These are phyloP conservation scores for Amanita thiersii DNA, from an alignment of 768 basidiomycete species.

Conservation along the genomic window DNA sequence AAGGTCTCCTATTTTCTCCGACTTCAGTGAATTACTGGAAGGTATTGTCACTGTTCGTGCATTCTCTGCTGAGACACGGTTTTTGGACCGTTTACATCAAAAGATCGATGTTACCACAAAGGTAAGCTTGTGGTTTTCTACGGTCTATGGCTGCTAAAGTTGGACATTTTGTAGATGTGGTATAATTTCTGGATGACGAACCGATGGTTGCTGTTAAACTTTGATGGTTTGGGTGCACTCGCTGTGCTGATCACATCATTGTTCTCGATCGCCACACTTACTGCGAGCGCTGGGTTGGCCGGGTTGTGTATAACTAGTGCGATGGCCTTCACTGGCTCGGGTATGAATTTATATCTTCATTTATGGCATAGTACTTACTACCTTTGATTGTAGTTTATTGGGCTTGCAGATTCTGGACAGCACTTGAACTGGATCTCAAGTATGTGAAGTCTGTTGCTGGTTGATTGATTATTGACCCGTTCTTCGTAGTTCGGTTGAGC, in stretches of 20 bases:
- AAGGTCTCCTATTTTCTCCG: conserved; percentile 77
- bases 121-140: conserved; percentile 25
- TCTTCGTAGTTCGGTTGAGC: conserved; percentile 68
- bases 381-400: conserved; percentile 29
- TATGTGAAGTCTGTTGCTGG: conserved; percentile 24
- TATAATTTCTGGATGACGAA: conserved; percentile 89
- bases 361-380: background rate
- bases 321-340: conserved; percentile 40
- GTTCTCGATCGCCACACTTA: conserved; percentile 59
- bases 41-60: conserved; percentile 92
- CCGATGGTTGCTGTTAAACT: conserved; percentile 77
- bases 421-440: conserved; percentile 71
- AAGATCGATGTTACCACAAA: conserved; percentile 77
- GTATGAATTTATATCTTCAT: conserved; percentile 15
- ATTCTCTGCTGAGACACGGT: conserved; percentile 73
- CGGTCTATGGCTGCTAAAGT: background rate
- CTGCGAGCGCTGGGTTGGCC: conserved; percentile 50
- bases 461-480: conserved; percentile 8
- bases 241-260: conserved; percentile 71
- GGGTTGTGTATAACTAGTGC: conserved; percentile 72
- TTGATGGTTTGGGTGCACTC: conserved; percentile 69
- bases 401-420: conserved; percentile 48
- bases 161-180: conserved; percentile 50
- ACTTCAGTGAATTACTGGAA: conserved; percentile 75
- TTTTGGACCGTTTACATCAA: conserved; percentile 64